phyloP scores from a whole-genome alignment of 2,329 filamentous ascomycete genomes.

The Epichloe hybrida region DNA sequence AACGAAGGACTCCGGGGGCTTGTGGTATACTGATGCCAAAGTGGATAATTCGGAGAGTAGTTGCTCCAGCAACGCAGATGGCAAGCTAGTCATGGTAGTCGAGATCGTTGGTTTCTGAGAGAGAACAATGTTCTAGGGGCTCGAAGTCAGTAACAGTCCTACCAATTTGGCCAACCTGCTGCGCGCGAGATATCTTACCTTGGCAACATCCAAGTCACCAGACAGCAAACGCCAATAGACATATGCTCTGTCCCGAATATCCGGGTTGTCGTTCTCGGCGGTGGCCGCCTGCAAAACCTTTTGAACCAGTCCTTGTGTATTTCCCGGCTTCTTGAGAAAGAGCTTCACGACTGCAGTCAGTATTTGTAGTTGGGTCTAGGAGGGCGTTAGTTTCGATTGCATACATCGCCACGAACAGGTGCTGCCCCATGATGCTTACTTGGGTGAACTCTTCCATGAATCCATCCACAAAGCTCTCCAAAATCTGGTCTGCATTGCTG shows the following conservation, averaged over 20 bases:
- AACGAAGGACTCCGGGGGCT: constrained; percentile 97
- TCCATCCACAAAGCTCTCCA: constrained; percentile 79
- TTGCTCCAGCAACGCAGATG: constrained; percentile 70
- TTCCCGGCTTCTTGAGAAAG: constrained; percentile 91
- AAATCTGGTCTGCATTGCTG: constrained; percentile 90
- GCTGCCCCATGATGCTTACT: constrained; percentile 27
- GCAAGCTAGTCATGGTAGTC: constrained; percentile 84
- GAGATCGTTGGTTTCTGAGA: constrained; percentile 90
- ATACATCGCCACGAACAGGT: neutral
- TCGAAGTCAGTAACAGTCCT: neutral
- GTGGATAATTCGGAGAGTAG: constrained; percentile 88
- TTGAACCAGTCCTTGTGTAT: constrained; percentile 80
- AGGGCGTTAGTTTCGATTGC: constrained; percentile 2
- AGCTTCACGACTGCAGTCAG: constrained; percentile 94
- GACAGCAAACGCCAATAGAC: constrained; percentile 97
- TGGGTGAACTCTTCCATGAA: constrained; percentile 96
- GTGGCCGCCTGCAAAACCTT: constrained; percentile 90
- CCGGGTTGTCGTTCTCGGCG: constrained; percentile 90
- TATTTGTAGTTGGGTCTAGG: constrained; percentile 89
- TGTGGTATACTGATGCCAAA: constrained; percentile 94
- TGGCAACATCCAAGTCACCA: constrained; percentile 79
- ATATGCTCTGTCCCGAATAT: constrained; percentile 92
- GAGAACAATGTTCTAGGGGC: constrained; percentile 60
- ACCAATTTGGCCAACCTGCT: neutral
- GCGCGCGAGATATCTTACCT: constrained; percentile 35